Base-by-base conservation (phyloP, 2,329 filamentous ascomycete species). In the Grosmannia huntii region DNA sequence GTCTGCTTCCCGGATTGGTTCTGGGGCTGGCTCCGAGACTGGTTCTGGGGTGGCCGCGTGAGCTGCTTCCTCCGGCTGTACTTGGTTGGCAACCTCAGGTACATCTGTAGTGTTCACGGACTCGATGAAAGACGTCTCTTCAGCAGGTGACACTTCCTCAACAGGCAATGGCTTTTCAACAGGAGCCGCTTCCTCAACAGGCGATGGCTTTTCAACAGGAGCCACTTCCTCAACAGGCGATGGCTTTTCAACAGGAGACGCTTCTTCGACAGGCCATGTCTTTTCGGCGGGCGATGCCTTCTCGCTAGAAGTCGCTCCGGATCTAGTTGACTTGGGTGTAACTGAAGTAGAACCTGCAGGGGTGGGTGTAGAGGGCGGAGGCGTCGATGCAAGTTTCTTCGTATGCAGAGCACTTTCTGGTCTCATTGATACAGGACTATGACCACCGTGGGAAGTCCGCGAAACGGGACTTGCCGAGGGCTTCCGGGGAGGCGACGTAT, bases 401-500 rank as follows among this genome's bases (percentile, higher is more conserved):
- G 28, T 19, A 12, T n/a, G 50, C 14, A 11, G 3, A 21, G 31
- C 28, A 3, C 27, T 21, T 11, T 14, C 23, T 5, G 28, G 48
- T 27, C 25, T 50, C 14, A 14, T 50, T 16, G 12, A 7, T 3
- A 5, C 5, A 14, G 48, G 7, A 19, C 25, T 25, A 16, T 50
- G 21, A 23, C 3, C 48, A 16, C n/a, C 49, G 41, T 27, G 53
- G n/a, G 36, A 27, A 25, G 54, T 28, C 19, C 44, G 54, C 44
- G 38, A 33, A 6, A 46, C 3, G 5, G 53, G 6, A 1, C 19
- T 1, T 23, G 27, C 10, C 4, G 33, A 52, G 23, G 58, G 50
- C 28, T 59, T 57, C 21, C 55, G 78, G 2, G 80, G 78, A 0
- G 79, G 79, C 0, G 71, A 62, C 2, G 51, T 25, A 21, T 75